These are phyloP conservation scores for Symmetrospora coprosmae DNA, from an alignment of 768 basidiomycete species.

Conservation along the genomic window DNA sequence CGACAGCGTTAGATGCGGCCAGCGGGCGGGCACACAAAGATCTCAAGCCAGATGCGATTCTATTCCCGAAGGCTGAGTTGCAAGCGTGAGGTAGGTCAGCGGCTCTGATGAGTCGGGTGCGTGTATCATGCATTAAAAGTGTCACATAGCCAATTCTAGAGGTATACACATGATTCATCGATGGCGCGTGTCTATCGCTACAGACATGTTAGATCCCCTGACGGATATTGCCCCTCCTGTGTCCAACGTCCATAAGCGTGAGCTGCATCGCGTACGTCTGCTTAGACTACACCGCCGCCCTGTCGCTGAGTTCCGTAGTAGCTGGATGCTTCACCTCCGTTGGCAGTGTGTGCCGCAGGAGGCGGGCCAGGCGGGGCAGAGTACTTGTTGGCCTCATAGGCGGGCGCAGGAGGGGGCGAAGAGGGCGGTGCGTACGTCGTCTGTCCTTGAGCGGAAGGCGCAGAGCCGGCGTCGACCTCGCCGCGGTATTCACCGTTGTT, in stretches of 20 bases:
- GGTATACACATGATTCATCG: not conserved
- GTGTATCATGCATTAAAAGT: not conserved
- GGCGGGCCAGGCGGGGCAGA: constrained; percentile 7
- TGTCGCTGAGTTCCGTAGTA: not conserved
- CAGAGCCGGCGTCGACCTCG: not conserved
- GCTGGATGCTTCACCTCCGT: too few relatives aligned
- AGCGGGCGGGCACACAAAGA: not conserved
- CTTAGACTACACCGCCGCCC: not conserved
- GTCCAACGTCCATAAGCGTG: not conserved
- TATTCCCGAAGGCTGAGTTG: not conserved
- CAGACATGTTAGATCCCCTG: not conserved
- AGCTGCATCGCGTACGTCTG: not conserved
- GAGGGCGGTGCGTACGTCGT: too few relatives aligned
- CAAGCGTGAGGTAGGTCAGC: not conserved
- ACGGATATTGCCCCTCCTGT: not conserved
- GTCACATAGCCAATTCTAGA: not conserved
- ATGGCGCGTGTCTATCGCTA: not conserved
- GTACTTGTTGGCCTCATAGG: not conserved
- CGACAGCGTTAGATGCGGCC: not conserved
- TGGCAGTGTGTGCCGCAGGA: not conserved
- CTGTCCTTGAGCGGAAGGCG: not conserved
- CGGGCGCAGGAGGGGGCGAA: not conserved
- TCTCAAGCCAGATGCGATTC: constrained; percentile 1
- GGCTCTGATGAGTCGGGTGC: not conserved
- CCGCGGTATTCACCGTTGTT: too few relatives aligned